Evolutionary conservation across 2,329 filamentous ascomycete genomes (phyloP), one percentile per base, ranked within the genome.

Genomic region (Clonostachys byssicola): DNA sequence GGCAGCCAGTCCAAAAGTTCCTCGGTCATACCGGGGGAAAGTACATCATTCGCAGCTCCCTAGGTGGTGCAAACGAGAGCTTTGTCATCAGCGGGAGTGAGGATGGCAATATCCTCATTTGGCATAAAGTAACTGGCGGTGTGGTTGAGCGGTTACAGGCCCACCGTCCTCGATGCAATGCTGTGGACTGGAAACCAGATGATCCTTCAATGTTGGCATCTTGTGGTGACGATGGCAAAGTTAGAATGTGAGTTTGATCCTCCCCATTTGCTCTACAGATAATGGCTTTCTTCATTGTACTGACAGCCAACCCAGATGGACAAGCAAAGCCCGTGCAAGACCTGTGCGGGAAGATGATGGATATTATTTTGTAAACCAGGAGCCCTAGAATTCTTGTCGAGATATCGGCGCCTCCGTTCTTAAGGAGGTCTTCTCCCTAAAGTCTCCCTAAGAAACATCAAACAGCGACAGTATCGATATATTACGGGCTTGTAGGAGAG

Each of bases 21-120:
- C 73, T 81, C 14, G 92, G 90, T 0, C 87, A 92, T 51, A 80
- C 77, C 40, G 89, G 91, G 52, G 85, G 83, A 46, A 72, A 86
- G 3, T 96, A 75, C 60, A 79, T 96, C 47, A 95, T 99, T 49
- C 80, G 92, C 44, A 88, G 85, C 57, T 73, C 77, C 1, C 94
- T 96, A 66, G 94, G 94, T 16, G 94, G 94, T 34, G 92, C 92
- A 2, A 86, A 89, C 49, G 91, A 96, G 68, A 92, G 86, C 62
- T 96, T 96, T 64, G 86, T 97, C 10, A 76, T 95, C 30, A 92
- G 89, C 58, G 94, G 94, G 12, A 96, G 91, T 58, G 91, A 96
- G 78, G 81, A 83, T 52, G 82, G 83, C 3, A 77, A 79, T 47
- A 79, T 97, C 40, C 86, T 90, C 62, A 89, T 99, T 51, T 97